Conservation (phyloP, 78 protist species). For the Dictyostelium firmibasis region DNA sequence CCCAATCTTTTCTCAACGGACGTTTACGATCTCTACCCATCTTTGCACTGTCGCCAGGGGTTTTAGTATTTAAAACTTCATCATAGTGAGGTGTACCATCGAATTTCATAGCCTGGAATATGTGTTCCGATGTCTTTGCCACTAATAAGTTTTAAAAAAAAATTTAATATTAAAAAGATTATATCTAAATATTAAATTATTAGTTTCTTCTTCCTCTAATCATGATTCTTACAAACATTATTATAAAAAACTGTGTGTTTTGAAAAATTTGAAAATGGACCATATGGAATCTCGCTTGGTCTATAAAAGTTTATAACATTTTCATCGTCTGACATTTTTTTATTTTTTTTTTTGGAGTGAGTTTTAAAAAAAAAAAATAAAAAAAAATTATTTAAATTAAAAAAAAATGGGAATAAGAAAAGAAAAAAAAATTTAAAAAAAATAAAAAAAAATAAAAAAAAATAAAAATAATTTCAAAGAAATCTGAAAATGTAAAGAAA, state of each 20-base stretch:
- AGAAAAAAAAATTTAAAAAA: too few species aligned
- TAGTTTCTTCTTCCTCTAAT: too few species aligned
- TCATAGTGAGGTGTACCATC: neutral
- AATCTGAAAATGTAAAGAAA: neutral
- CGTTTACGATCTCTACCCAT: neutral
- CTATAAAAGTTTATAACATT: neutral
- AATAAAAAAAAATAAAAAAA: too few species aligned
- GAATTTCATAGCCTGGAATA: neutral
- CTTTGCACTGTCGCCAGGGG: neutral
- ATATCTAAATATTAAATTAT: too few species aligned
- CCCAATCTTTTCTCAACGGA: constrained; percentile 18
- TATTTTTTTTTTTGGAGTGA: too few species aligned
- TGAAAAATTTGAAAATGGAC: neutral
- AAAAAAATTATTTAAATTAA: too few species aligned
- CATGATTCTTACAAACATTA: neutral
- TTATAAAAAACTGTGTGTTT: neutral
- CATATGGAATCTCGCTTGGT: neutral
- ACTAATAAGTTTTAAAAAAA: neutral
- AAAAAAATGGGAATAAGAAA: neutral
- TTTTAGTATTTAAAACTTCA: neutral
- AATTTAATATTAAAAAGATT: too few species aligned
- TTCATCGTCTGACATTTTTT: neutral
- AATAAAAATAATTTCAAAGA: neutral
- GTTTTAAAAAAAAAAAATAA: too few species aligned
- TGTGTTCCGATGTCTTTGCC: neutral